These are phyloP conservation scores for Raffaelea ambrosiae DNA, from an alignment of 2,329 filamentous ascomycete species.

Conservation along the genomic window DNA sequence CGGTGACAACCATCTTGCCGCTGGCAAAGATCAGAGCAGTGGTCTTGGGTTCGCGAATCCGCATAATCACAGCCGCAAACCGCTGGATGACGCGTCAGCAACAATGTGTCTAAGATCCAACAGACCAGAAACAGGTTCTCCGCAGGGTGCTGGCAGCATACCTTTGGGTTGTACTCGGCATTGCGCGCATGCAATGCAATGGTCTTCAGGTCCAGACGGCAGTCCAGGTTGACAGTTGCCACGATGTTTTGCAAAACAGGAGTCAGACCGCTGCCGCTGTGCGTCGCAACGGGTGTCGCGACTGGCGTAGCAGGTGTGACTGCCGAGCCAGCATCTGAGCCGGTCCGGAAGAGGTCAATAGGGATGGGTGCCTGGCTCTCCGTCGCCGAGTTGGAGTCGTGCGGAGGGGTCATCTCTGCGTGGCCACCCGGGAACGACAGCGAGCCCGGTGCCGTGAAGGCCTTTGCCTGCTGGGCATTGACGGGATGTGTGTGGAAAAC, in stretches of 20 bases:
- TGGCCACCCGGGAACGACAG: slow-evolving; percentile 84
- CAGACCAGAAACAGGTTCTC: slow-evolving; percentile 12
- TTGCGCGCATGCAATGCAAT: slow-evolving; percentile 97
- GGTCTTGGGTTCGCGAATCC: slow-evolving; percentile 97
- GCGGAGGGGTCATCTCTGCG: slow-evolving; percentile 74
- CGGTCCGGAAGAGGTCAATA: neutral
- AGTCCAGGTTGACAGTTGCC: slow-evolving; percentile 96
- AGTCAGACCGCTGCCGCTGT: slow-evolving; percentile 80
- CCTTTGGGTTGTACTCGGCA: slow-evolving; percentile 97
- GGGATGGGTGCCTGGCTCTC: neutral
- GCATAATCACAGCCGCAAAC: slow-evolving; percentile 99
- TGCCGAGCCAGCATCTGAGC: neutral
- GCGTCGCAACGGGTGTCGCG: slow-evolving; percentile 77
- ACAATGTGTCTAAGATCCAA: too few relatives aligned
- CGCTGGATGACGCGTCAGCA: slow-evolving; percentile 44
- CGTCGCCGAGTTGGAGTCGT: slow-evolving; percentile 33
- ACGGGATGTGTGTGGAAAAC: slow-evolving; percentile 84
- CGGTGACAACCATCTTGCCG: slow-evolving; percentile 97
- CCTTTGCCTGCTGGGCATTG: slow-evolving; percentile 88
- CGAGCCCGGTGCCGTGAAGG: slow-evolving; percentile 86
- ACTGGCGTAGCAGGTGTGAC: slow-evolving; percentile 82
- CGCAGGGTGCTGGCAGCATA: slow-evolving; percentile 39
- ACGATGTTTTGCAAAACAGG: slow-evolving; percentile 97
- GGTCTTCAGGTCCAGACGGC: slow-evolving; percentile 95
- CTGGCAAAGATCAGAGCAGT: slow-evolving; percentile 96